Conservation (phyloP, 805 yeast species). For the Brettanomyces custersianus region DNA sequence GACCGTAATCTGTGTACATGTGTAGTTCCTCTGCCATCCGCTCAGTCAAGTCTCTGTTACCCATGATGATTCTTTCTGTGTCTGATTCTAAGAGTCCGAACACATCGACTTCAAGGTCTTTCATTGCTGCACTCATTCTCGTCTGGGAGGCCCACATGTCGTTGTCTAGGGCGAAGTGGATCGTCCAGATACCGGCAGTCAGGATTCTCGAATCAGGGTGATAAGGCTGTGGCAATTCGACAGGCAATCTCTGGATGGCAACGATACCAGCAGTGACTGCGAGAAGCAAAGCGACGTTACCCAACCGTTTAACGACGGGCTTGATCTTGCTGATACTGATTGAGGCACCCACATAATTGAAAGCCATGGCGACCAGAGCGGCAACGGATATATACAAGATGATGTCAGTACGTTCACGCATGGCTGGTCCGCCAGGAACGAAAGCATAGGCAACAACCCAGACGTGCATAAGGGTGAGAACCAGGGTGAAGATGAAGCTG, state of each 20-base stretch:
- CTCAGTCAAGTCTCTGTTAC: conserved; percentile 90
- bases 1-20: conserved; percentile 95
- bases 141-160: conserved; percentile 97
- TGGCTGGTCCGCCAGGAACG: conserved; percentile 85
- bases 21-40: conserved; percentile 85
- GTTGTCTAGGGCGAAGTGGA: conserved; percentile 94
- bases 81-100: conserved; percentile 89
- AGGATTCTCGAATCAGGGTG: conserved; percentile 63
- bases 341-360: conserved; percentile 22
- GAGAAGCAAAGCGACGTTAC: conserved; percentile 25
- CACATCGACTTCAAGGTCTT: conserved; percentile 83
- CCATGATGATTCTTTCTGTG: conserved; percentile 89
- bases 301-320: conserved; percentile 9
- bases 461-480: conserved; percentile 71
- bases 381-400: conserved; percentile 51
- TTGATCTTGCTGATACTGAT: conserved; percentile 7
- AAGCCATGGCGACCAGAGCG: conserved; percentile 42
- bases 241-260: conserved; percentile 48
- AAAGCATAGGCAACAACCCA: conserved; percentile 99
- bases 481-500: conserved; percentile 39
- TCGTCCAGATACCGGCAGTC: conserved; percentile 97
- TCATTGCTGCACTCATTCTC: conserved; percentile 75
- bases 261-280: conserved; percentile 40
- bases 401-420: conserved; percentile 83
- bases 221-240: conserved; percentile 55